Evolutionary conservation across 2,329 filamentous ascomycete genomes (phyloP).

Genomic region (Fusarium scirpi): DNA sequence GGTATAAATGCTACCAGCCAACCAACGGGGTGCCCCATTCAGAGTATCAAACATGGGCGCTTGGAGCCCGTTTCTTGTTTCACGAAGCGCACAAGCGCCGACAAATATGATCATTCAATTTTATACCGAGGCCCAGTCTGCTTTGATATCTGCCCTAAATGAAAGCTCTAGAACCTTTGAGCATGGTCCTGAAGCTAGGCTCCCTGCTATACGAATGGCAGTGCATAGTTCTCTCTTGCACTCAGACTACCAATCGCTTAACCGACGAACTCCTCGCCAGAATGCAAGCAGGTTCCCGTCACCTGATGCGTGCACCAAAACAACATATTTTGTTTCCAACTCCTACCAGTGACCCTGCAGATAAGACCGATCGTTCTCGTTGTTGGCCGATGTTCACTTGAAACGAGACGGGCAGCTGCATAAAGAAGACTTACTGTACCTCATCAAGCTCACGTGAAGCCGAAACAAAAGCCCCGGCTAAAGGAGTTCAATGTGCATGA

Average conservation of each 20-base stretch:
- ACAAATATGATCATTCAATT: background rate
- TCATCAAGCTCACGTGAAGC: slow-evolving; percentile 10
- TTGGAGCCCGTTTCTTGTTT: slow-evolving; percentile 36
- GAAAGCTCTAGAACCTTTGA: background rate
- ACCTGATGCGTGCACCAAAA: background rate
- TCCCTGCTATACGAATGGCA: background rate
- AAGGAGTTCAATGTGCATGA: slow-evolving; percentile 2
- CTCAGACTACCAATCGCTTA: background rate
- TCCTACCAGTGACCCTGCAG: background rate
- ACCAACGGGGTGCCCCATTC: slow-evolving; percentile 33
- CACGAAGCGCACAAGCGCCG: slow-evolving; percentile 45
- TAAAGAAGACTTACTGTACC: slow-evolving; percentile 1
- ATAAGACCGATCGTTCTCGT: slow-evolving; percentile 7
- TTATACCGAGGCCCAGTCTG: background rate
- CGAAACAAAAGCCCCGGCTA: slow-evolving; percentile 29
- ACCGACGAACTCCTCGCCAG: background rate
- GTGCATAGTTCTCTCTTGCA: background rate
- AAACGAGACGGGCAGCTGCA: slow-evolving; percentile 33
- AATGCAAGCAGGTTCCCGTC: background rate
- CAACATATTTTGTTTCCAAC: slow-evolving; percentile 3
- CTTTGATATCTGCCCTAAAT: background rate
- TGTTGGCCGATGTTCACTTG: slow-evolving; percentile 12
- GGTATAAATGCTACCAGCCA: slow-evolving; percentile 24
- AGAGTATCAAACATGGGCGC: slow-evolving; percentile 38
- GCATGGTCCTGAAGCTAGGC: background rate